phyloP scores from a whole-genome alignment of 2,329 filamentous ascomycete genomes.

The Aspergillus sp. region DNA sequence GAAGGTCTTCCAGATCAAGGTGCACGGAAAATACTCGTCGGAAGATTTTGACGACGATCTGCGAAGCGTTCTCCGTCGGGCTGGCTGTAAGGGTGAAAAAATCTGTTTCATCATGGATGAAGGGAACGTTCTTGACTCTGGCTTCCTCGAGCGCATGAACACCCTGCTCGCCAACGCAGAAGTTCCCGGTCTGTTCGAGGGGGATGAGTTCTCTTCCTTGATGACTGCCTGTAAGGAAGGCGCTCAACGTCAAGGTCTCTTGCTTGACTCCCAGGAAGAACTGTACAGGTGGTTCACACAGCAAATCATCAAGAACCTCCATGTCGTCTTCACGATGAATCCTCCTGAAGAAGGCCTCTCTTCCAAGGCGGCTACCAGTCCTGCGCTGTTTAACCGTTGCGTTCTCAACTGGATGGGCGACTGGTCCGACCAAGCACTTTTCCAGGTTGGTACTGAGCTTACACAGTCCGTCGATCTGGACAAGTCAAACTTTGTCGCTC shows the following conservation, averaged over 20 bases:
- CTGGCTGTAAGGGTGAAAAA: conserved; percentile 96
- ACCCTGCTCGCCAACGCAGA: conserved; percentile 98
- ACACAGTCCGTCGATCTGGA: conserved; percentile 96
- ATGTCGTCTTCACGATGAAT: conserved; percentile 99
- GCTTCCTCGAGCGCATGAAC: conserved; percentile 99
- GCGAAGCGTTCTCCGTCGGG: conserved; percentile 82
- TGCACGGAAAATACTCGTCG: conserved; percentile 94
- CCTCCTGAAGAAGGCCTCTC: conserved; percentile 90
- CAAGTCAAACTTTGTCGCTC: conserved; percentile 72
- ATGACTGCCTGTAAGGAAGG: conserved; percentile 99
- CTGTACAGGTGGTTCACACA: conserved; percentile 99
- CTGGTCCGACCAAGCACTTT: conserved; percentile 98
- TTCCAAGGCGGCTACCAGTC: conserved; percentile 94
- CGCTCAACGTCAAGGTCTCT: conserved; percentile 85
- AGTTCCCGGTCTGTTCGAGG: conserved; percentile 95
- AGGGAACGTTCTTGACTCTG: conserved; percentile 94
- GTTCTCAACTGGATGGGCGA: conserved; percentile 99
- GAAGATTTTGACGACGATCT: conserved; percentile 99
- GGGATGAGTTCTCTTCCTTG: conserved; percentile 94
- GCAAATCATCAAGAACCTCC: conserved; percentile 97
- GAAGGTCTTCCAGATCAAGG: conserved; percentile 99
- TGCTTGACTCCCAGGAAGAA: conserved; percentile 95
- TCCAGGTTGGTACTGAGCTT: conserved; percentile 92
- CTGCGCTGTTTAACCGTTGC: conserved; percentile 97
- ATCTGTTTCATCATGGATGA: conserved; percentile 99